Percentiles rank a stretch among this genome's conserved stretches.
Evolutionary conservation across 2,329 filamentous ascomycete species (phyloP).

Genomic region (Xylariaceae sp.): DNA sequence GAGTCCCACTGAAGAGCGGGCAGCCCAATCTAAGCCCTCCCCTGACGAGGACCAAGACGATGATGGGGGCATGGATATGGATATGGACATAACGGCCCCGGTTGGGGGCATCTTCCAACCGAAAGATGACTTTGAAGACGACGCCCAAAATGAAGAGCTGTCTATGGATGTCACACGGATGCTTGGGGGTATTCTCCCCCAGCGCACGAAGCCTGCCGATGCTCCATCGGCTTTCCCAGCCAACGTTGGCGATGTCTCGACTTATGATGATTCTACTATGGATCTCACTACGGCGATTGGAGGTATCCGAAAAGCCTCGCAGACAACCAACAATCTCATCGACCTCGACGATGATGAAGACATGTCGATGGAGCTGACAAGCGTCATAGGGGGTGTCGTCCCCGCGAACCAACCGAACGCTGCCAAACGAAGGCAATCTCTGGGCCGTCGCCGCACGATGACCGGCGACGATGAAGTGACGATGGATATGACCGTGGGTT

Average conservation of each 20-base stretch:
- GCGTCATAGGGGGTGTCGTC: conserved; percentile 52
- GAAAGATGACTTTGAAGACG: conserved; percentile 31
- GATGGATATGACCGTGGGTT: conserved; percentile 58
- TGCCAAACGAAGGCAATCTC: conserved; percentile 20
- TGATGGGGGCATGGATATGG: conserved; percentile 37
- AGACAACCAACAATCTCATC: conserved; percentile 24
- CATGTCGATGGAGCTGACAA: conserved; percentile 73
- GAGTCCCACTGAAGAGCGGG: conserved; percentile 31
- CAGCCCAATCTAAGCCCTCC: conserved; percentile 27
- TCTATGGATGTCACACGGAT: conserved; percentile 91
- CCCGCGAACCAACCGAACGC: conserved; percentile 19
- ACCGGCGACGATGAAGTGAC: conserved; percentile 40
- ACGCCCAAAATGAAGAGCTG: conserved; percentile 57
- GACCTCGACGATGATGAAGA: conserved; percentile 51
- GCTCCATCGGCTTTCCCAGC: conserved; percentile 14
- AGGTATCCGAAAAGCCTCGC: conserved; percentile 45
- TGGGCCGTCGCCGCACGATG: conserved; percentile 18
- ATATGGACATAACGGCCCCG: conserved; percentile 50
- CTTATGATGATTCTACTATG: conserved; percentile 65
- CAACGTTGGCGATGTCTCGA: conserved; percentile 26
- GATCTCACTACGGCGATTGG: conserved; percentile 77
- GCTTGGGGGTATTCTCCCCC: conserved; percentile 68
- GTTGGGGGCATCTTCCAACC: conserved; percentile 45
- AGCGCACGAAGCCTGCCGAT: conserved; percentile 21
- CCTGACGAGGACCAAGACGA: conserved; percentile 16